A percentile compares a stretch with the other conserved stretches of the same genome.
These are phyloP conservation scores for Chrysopogon serrulatus DNA, from an alignment of 176 grass and related monocot genomes.

Conservation along the genomic window DNA sequence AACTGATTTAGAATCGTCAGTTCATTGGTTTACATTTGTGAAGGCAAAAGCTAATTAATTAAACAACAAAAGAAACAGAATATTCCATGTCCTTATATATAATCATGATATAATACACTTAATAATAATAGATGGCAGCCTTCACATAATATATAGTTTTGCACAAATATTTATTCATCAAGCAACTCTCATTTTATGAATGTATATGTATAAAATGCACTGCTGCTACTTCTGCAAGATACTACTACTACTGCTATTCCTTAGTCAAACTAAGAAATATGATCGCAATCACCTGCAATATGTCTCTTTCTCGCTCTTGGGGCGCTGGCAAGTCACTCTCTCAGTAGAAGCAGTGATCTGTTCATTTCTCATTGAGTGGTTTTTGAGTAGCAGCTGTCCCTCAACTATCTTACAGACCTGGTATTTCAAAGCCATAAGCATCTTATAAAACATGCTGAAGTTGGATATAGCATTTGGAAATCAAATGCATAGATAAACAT, in stretches of 20 bases:
- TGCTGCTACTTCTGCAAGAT: not conserved
- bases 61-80: conserved; percentile 10
- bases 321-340: conserved; percentile 89
- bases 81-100: not conserved
- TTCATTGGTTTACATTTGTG: too few species aligned
- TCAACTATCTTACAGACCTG: conserved; percentile 95
- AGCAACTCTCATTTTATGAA: not conserved
- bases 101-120: not conserved
- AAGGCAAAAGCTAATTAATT: too few species aligned
- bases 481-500: too few species aligned
- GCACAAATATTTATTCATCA: not conserved
- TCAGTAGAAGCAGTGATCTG: conserved; percentile 81
- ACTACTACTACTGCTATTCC: not conserved
- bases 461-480: too few species aligned
- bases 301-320: conserved; percentile 64
- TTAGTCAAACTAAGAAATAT: not conserved
- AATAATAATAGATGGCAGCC: not conserved
- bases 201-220: not conserved
- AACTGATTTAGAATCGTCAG: too few species aligned
- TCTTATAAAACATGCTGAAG: not conserved
- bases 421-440: conserved; percentile 21
- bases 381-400: conserved; percentile 85
- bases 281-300: conserved; percentile 44
- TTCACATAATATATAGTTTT: not conserved
- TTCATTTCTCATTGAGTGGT: conserved; percentile 80